Base-by-base conservation (phyloP, 495 filamentous ascomycete species). In the Daldinia bambusicola region DNA sequence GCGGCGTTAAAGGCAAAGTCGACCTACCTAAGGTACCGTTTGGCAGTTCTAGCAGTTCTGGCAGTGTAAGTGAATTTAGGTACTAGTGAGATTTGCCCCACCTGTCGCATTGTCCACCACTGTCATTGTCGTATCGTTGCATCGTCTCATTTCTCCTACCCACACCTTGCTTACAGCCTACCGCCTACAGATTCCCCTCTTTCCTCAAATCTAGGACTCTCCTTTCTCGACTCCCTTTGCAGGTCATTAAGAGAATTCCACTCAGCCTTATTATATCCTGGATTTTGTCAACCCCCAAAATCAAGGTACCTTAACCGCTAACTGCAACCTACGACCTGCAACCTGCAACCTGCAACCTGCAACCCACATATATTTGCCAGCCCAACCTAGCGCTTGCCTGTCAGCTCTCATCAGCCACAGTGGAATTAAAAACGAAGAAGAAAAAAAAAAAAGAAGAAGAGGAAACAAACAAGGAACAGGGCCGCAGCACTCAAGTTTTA, bases 401-500 rank as follows among this genome's bases (percentile, higher is more conserved):
- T 73, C 70, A 69, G 70, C 70, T 68, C 48, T 36, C 64, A 61
- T 72, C 64, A 73, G 70, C 70, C 70, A 73, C 70, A 66, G 61
- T 73, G 66, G 70, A 73, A 61, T 69, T 56, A 20, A 66, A 18
- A 20, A n/a, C 10, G 0, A 4, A 32, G 16, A 53, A 53, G n/a
- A 32, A 32, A 32, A 14, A 50, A 8, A 22, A 20, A 51, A 13
- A 61, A 38, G 7, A 36, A 36, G 9, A 36, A 36, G 9, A 36
- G 34, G 32, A 6, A 73, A 51, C 48, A 31, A 60, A 65, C 65
- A 57, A 61, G 56, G 65, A 66, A 68, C 56, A 64, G 61, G 64
- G 55, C 20, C 18, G 18, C 43, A 48, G 12, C 18, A 48, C 18
- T 48, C 16, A 48, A 48, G 43, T 22, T 48, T 48, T 22, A 48